Evolutionary conservation across 345 rosid species (phyloP).

Genomic region (Alliaria petiolata): DNA sequence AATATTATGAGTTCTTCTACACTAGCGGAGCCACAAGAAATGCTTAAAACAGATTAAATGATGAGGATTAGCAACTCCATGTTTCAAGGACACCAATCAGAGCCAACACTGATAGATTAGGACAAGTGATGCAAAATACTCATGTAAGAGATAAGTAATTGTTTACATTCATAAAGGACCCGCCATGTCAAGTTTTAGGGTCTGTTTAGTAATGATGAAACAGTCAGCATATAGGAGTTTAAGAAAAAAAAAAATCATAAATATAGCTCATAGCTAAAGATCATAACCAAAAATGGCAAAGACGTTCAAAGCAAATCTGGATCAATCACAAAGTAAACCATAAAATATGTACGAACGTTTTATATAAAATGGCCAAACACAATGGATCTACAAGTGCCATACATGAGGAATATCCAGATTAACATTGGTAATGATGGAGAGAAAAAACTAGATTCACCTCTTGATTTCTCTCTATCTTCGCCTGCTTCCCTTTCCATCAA

Average conservation of each 20-base stretch:
- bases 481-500: slow-evolving; percentile 7
- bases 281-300: background rate
- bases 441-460: background rate
- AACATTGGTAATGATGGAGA: slow-evolving; percentile 4
- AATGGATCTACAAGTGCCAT: slow-evolving; percentile 6
- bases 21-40: too few species aligned
- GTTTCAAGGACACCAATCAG: too few species aligned
- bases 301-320: background rate
- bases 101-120: too few species aligned
- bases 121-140: too few species aligned
- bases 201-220: too few species aligned
- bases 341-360: background rate
- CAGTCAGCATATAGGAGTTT: too few species aligned
- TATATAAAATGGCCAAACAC: background rate
- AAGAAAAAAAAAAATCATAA: background rate
- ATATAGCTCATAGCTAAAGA: background rate
- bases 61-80: too few species aligned
- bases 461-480: slow-evolving; percentile 6
- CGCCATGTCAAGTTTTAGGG: too few species aligned
- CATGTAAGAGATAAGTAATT: too few species aligned
- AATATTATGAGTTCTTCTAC: too few species aligned
- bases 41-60: too few species aligned
- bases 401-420: background rate
- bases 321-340: background rate
- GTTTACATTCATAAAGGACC: too few species aligned